These are phyloP conservation scores for Emergomyces africanus DNA, from an alignment of 2,329 filamentous ascomycete genomes.

Conservation along the genomic window DNA sequence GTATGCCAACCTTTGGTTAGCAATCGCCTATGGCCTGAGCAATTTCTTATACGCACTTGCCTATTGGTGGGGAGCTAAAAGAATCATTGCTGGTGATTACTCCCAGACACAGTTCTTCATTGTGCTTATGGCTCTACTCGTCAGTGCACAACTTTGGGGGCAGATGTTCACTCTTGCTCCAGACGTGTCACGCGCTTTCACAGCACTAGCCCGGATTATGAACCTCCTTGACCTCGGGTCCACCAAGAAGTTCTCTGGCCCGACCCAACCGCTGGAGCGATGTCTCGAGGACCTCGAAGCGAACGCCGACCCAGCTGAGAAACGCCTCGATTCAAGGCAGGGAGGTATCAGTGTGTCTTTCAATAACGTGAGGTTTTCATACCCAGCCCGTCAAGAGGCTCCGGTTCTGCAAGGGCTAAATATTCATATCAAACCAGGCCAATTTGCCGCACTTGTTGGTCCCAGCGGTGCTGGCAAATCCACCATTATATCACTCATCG, in stretches of 20 bases:
- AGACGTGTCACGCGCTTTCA: slow-evolving; percentile 55
- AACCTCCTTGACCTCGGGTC: slow-evolving; percentile 28
- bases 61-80: slow-evolving; percentile 68
- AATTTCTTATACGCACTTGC: slow-evolving; percentile 62
- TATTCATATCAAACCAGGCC: slow-evolving; percentile 36
- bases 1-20: slow-evolving; percentile 34
- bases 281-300: slow-evolving; percentile 8
- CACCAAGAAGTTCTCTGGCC: slow-evolving; percentile 16
- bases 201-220: slow-evolving; percentile 46
- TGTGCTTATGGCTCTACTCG: slow-evolving; percentile 56
- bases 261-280: not conserved
- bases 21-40: slow-evolving; percentile 35
- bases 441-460: slow-evolving; percentile 45
- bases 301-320: slow-evolving; percentile 8
- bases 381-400: slow-evolving; percentile 50
- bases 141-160: slow-evolving; percentile 60
- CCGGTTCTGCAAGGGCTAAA: slow-evolving; percentile 45
- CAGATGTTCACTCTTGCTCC: slow-evolving; percentile 64
- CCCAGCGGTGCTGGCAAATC: slow-evolving; percentile 68
- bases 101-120: slow-evolving; percentile 60
- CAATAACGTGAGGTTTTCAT: slow-evolving; percentile 50
- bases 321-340: slow-evolving; percentile 10
- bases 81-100: slow-evolving; percentile 54
- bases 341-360: slow-evolving; percentile 39
- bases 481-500: slow-evolving; percentile 57